Conservation (phyloP, 1,139 yeast genomes). For the Nakaseomyces uthaithaninus region DNA sequence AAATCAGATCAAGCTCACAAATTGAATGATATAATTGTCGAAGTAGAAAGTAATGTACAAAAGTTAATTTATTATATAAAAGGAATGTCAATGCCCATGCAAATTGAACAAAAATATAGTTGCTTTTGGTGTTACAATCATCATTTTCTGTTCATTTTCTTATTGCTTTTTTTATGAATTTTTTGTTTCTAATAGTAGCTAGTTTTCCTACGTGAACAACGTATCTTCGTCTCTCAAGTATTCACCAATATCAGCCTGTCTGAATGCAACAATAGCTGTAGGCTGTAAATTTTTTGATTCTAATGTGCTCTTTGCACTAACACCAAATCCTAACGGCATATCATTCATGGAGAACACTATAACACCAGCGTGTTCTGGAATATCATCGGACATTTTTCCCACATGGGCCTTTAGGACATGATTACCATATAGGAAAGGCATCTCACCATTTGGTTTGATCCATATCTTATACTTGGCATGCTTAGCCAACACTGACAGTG, state of each 20-base stretch:
- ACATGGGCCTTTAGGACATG: conserved; percentile 94
- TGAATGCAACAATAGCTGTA: conserved; percentile 85
- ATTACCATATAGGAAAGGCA: conserved; percentile 96
- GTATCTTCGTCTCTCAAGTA: conserved; percentile 97
- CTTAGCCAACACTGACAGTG: conserved; percentile 71
- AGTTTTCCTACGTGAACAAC: conserved; percentile 78
- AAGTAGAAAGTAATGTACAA: conserved; percentile 1
- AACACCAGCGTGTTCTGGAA: conserved; percentile 97
- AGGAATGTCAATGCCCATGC: conserved; percentile 3
- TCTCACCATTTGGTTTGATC: conserved; percentile 96
- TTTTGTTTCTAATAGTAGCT: too few relatives aligned
- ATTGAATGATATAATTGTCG: too few relatives aligned
- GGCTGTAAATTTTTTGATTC: conserved; percentile 87
- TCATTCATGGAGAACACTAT: conserved; percentile 87
- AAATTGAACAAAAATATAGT: too few relatives aligned
- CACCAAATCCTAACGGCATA: conserved; percentile 92
- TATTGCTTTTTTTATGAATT: too few relatives aligned
- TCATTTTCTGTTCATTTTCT: too few relatives aligned
- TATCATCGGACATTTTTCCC: conserved; percentile 94
- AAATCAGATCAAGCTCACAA: too few relatives aligned
- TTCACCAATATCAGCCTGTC: conserved; percentile 98
- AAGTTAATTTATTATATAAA: background rate
- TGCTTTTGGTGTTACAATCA: too few relatives aligned
- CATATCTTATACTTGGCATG: conserved; percentile 90
- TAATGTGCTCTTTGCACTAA: conserved; percentile 83